Percentiles rank a stretch among this genome's conserved stretches.
phyloP scores from a whole-genome alignment of 2,329 filamentous ascomycete species.

The Xylaria sp. region DNA sequence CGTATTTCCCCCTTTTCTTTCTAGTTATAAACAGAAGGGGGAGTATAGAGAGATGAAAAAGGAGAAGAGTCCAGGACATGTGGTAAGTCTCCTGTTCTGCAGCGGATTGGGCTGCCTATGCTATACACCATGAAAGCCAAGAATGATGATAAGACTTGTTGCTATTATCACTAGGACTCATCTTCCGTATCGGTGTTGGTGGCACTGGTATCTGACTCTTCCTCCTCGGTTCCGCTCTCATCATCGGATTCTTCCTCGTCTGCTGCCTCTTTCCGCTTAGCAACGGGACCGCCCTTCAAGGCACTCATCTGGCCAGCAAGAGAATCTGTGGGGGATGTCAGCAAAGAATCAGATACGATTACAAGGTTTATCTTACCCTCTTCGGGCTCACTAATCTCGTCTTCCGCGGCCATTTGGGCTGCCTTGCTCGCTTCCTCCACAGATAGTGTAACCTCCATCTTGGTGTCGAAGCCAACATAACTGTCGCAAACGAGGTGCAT shows the following conservation, averaged over 20 bases:
- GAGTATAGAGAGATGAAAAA: not conserved
- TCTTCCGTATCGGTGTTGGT: slow-evolving; percentile 76
- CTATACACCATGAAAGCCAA: not conserved
- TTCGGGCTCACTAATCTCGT: slow-evolving; percentile 97
- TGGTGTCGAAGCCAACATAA: slow-evolving; percentile 93
- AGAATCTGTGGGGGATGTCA: slow-evolving; percentile 45
- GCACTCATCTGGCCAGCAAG: slow-evolving; percentile 91
- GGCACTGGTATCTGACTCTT: slow-evolving; percentile 72
- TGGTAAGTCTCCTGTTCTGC: not conserved
- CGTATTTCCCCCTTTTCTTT: not conserved
- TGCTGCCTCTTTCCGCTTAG: slow-evolving; percentile 63
- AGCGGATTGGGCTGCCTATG: no score
- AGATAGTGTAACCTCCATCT: slow-evolving; percentile 86
- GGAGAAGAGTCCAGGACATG: not conserved
- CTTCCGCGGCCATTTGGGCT: slow-evolving; percentile 80
- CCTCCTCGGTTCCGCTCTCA: slow-evolving; percentile 84
- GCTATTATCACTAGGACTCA: slow-evolving; percentile 56
- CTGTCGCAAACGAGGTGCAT: slow-evolving; percentile 95
- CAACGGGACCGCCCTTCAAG: slow-evolving; percentile 75
- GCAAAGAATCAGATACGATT: slow-evolving; percentile 22
- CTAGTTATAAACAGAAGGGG: not conserved
- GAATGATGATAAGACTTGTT: not conserved
- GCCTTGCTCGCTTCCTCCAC: slow-evolving; percentile 92
- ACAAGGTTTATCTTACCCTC: slow-evolving; percentile 75
- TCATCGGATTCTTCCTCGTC: slow-evolving; percentile 73